Evolutionary conservation across 75 land plant species (phyloP).

Genomic region (Selaginella tamariscina): DNA sequence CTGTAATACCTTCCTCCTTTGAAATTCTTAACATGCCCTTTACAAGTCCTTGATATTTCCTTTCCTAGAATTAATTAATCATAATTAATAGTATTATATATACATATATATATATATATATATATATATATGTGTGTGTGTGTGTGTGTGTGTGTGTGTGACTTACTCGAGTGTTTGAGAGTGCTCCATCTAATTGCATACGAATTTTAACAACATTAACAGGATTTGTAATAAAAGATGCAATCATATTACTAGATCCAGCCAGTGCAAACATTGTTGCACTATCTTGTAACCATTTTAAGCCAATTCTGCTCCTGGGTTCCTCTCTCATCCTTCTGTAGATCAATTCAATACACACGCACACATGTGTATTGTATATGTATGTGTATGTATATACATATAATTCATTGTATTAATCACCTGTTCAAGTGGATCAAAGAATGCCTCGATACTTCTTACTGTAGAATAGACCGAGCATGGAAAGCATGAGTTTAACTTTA

Average conservation of each 20-base stretch:
- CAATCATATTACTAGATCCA: constrained; percentile 39
- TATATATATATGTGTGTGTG: background rate
- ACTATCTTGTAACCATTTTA: background rate
- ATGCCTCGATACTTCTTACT: too few species aligned
- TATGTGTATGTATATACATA: too few species aligned
- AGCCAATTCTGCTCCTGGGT: too few species aligned
- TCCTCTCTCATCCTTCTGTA: too few species aligned
- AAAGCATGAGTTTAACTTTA: too few species aligned
- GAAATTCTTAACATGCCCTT: constrained; percentile 25
- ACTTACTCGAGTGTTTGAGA: constrained; percentile 23
- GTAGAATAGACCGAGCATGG: too few species aligned
- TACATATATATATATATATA: background rate
- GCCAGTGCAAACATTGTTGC: constrained; percentile 20
- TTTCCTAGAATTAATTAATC: constrained; percentile 16
- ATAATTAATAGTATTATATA: background rate
- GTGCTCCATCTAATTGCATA: constrained; percentile 42
- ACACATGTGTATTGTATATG: too few species aligned
- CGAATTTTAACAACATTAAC: constrained; percentile 41
- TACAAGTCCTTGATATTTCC: constrained; percentile 27
- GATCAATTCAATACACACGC: too few species aligned
- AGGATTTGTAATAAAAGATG: constrained; percentile 33
- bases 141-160: background rate
- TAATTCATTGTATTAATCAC: too few species aligned
- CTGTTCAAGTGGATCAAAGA: too few species aligned
- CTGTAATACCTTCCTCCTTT: constrained; percentile 27